Conservation (phyloP, 164 flowering plant genomes). For the Nymphaea colorata region DNA sequence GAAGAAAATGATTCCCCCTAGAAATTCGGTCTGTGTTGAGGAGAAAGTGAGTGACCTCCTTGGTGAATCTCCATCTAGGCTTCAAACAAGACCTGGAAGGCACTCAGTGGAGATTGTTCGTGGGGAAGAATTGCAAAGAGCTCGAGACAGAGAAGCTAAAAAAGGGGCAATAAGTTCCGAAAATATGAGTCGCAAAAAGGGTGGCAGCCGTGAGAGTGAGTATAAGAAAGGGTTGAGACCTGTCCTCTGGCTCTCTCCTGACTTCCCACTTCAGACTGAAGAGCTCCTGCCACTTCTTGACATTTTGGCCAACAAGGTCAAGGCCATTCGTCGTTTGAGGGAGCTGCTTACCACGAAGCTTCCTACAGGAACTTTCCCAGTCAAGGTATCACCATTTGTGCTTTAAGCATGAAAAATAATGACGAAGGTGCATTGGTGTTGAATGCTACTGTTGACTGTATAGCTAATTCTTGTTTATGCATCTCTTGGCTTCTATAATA, state of each 20-base stretch:
- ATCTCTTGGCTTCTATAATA: background rate
- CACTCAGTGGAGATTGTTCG: slow-evolving; percentile 57
- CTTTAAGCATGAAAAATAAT: background rate
- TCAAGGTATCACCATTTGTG: slow-evolving; percentile 43
- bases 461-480: background rate
- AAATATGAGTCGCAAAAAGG: slow-evolving; percentile 34
- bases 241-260: slow-evolving; percentile 87
- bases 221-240: slow-evolving; percentile 97
- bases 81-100: slow-evolving; percentile 54
- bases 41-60: slow-evolving; percentile 76
- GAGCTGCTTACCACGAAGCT: slow-evolving; percentile 94
- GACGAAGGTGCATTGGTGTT: background rate
- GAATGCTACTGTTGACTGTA: background rate
- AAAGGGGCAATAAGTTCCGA: slow-evolving; percentile 33
- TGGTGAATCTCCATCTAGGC: slow-evolving; percentile 52
- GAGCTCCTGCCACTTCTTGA: slow-evolving; percentile 95
- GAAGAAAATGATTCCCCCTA: slow-evolving; percentile 47
- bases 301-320: slow-evolving; percentile 93
- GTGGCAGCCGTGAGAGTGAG: slow-evolving; percentile 62
- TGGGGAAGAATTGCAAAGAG: slow-evolving; percentile 47
- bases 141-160: slow-evolving; percentile 27
- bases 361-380: slow-evolving; percentile 90
- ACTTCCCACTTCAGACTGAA: slow-evolving; percentile 75
- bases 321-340: slow-evolving; percentile 87
- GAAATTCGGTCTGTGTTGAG: slow-evolving; percentile 66